These are phyloP conservation scores for Aureobasidium zeae DNA, from an alignment of 2,329 filamentous ascomycete species.

Conservation along the genomic window DNA sequence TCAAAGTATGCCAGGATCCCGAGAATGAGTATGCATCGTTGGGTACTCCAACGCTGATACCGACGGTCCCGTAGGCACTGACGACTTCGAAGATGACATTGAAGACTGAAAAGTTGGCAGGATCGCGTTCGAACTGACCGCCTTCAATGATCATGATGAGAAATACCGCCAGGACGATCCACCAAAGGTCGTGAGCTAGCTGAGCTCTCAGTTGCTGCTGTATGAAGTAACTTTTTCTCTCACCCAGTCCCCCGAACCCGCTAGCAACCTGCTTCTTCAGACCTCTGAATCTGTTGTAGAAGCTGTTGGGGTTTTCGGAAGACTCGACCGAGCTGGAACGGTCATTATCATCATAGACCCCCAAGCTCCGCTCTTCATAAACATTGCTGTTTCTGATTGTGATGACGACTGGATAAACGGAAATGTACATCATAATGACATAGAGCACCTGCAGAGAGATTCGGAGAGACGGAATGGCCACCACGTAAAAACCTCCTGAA, in stretches of 20 bases:
- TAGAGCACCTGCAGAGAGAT: conserved; percentile 50
- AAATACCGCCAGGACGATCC: conserved; percentile 36
- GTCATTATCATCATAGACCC: conserved; percentile 42
- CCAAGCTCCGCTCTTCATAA: conserved; percentile 53
- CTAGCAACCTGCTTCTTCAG: conserved; percentile 8
- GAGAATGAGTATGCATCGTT: conserved; percentile 38
- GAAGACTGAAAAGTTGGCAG: conserved; percentile 33
- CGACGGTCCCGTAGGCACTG: conserved; percentile 33
- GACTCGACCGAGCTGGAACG: background rate
- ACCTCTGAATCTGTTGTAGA: conserved; percentile 6
- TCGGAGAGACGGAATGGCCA: conserved; percentile 39
- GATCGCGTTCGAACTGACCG: conserved; percentile 28
- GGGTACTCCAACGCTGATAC: conserved; percentile 39
- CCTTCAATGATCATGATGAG: conserved; percentile 39
- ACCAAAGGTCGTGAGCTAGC: conserved; percentile 41
- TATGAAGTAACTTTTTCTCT: conserved; percentile 32
- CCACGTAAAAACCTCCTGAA: conserved; percentile 42
- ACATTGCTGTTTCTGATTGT: conserved; percentile 52
- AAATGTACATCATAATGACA: conserved; percentile 58
- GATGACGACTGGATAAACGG: conserved; percentile 52
- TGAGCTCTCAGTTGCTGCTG: conserved; percentile 38
- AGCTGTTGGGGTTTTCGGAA: conserved; percentile 1
- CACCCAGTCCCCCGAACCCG: conserved; percentile 12
- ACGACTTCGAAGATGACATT: conserved; percentile 40
- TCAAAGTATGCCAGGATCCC: conserved; percentile 40